phyloP scores from a whole-genome alignment of 495 filamentous ascomycete species.

The Tuber brumale region DNA sequence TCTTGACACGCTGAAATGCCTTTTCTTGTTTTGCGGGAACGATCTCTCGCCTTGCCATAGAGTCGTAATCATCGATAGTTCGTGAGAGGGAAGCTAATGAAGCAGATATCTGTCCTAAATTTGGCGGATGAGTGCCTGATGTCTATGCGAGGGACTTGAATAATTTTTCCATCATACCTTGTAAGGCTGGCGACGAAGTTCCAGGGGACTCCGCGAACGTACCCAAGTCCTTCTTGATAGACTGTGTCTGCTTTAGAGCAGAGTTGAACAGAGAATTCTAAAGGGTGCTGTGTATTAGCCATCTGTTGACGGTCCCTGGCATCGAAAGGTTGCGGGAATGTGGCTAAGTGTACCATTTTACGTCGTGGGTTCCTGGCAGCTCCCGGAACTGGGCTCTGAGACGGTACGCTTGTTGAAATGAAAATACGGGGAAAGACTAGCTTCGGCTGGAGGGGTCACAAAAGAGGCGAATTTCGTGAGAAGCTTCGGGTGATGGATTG shows the following conservation, averaged over 20 bases:
- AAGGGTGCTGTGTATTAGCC: not conserved
- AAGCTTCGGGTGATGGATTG: not conserved
- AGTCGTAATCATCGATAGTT: conserved; percentile 87
- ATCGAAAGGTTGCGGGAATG: not conserved
- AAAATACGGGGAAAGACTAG: not conserved
- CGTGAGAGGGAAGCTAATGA: conserved; percentile 82
- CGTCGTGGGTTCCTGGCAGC: not conserved
- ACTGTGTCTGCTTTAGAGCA: conserved; percentile 83
- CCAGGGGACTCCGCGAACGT: conserved; percentile 58
- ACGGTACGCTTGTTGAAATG: not conserved
- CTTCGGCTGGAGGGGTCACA: not conserved
- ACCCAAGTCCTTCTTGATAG: conserved; percentile 78
- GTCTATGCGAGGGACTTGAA: conserved; percentile 69
- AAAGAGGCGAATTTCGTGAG: not conserved
- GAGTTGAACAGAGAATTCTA: conserved; percentile 92
- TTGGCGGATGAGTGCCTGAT: conserved; percentile 2
- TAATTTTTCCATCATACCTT: conserved; percentile 60
- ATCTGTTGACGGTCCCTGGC: not conserved
- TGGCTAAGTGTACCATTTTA: not conserved
- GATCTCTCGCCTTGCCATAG: conserved; percentile 77
- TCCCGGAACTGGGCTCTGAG: not conserved
- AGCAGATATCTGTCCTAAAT: conserved; percentile 60
- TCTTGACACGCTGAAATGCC: conserved; percentile 74
- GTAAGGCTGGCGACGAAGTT: conserved; percentile 58
- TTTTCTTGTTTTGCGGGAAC: conserved; percentile 84